These are phyloP conservation scores for Teunomyces funiuensis DNA, from an alignment of 805 yeast species.

Conservation along the genomic window DNA sequence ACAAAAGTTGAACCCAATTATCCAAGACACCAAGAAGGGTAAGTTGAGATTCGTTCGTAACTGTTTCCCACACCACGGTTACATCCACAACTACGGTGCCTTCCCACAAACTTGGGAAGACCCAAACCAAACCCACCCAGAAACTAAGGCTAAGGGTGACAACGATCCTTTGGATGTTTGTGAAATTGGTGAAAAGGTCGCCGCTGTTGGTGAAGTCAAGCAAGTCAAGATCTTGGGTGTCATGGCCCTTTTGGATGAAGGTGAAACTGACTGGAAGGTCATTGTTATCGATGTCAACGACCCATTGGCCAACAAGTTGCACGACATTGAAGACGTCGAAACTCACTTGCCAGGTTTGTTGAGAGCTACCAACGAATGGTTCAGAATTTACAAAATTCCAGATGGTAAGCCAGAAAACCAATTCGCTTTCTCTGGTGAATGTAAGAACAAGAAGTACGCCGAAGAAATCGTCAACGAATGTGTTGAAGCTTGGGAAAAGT, in stretches of 20 bases:
- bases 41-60: slow-evolving; percentile 93
- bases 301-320: slow-evolving; percentile 58
- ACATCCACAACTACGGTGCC: slow-evolving; percentile 98
- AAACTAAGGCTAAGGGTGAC: slow-evolving; percentile 57
- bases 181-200: slow-evolving; percentile 50
- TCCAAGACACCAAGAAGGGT: slow-evolving; percentile 97
- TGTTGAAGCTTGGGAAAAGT: slow-evolving; percentile 62
- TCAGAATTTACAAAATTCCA: slow-evolving; percentile 79
- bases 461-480: slow-evolving; percentile 62
- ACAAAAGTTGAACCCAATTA: slow-evolving; percentile 81
- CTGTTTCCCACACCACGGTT: slow-evolving; percentile 98
- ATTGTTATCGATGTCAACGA: slow-evolving; percentile 69
- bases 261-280: slow-evolving; percentile 95
- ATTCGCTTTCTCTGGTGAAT: slow-evolving; percentile 74
- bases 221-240: slow-evolving; percentile 73
- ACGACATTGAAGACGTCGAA: slow-evolving; percentile 69
- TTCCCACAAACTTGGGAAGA: slow-evolving; percentile 95
- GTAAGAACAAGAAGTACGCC: slow-evolving; percentile 58
- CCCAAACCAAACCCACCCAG: slow-evolving; percentile 57
- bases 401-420: slow-evolving; percentile 75
- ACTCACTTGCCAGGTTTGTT: slow-evolving; percentile 68
- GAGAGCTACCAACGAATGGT: slow-evolving; percentile 72
- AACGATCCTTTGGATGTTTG: slow-evolving; percentile 51
- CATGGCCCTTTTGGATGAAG: slow-evolving; percentile 82
- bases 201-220: slow-evolving; percentile 51